These are phyloP conservation scores for Guillardia theta DNA, from an alignment of 78 protist species.

Conservation along the genomic window DNA sequence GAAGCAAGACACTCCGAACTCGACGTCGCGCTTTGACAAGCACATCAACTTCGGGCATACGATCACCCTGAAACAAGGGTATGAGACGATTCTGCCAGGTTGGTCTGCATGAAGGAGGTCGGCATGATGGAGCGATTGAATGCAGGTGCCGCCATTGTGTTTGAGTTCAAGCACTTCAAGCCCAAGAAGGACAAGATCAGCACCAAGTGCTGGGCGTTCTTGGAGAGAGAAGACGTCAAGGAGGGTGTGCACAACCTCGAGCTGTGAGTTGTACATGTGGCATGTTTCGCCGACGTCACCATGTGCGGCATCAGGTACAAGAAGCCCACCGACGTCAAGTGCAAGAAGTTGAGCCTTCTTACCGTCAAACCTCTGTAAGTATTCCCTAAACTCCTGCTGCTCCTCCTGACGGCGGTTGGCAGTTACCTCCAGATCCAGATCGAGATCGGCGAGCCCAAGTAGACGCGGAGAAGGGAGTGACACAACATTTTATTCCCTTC, in stretches of 20 bases:
- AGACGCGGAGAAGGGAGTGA: background rate
- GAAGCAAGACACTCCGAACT: too few species aligned
- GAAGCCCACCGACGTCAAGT: background rate
- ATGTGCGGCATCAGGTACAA: background rate
- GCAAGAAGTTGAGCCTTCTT: conserved; percentile 15
- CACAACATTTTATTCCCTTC: too few species aligned
- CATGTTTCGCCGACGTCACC: background rate
- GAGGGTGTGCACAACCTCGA: background rate
- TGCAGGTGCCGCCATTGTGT: conserved; percentile 3
- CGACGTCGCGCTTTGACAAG: too few species aligned
- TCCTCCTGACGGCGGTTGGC: too few species aligned
- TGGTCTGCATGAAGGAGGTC: background rate
- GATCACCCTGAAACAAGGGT: background rate
- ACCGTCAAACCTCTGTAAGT: background rate
- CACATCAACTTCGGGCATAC: background rate
- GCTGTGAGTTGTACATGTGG: background rate
- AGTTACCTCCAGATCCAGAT: too few species aligned
- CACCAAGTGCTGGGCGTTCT: conserved; percentile 42
- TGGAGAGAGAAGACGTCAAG: conserved; percentile 30
- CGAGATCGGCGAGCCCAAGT: background rate
- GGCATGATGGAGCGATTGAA: background rate
- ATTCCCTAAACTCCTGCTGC: background rate
- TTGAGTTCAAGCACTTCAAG: conserved; percentile 47
- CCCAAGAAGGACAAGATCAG: conserved; percentile 30
- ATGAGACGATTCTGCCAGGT: background rate